Evolutionary conservation across 2,329 filamentous ascomycete species (phyloP), one percentile per base, ranked within the genome.

Genomic region (Xylariaceae sp.): DNA sequence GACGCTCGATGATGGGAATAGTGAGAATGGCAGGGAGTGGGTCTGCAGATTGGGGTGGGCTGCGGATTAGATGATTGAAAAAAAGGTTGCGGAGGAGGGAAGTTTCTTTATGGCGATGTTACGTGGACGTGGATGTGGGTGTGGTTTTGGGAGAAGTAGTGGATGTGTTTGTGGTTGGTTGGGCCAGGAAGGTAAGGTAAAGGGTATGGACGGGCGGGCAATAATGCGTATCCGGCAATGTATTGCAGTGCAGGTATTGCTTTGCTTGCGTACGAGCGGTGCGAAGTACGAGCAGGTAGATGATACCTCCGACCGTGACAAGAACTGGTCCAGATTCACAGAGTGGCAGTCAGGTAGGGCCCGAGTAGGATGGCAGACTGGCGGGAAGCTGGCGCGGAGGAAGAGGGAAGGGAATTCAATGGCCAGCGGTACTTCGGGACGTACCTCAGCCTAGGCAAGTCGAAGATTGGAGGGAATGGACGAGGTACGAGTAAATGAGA

Each of bases 171-270:
- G 30, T 42, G 55, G 47, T 59, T 56, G 49, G 53, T 54, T 58
- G 56, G 10, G 51, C 53, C 55, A 51, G 44, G 23, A 61, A 52
- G 56, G 51, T 55, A 42, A 61, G 17, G 59, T 52, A 59, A 48
- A 61, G 17, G 59, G 60, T 52, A 60, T 53, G 37, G 64, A 62
- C 59, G 53, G 60, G 57, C 55, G 56, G 61, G 58, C 6, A 23
- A 11, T 17, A 30, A n/a, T 51, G 18, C 34, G 11, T 30, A 35
- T 51, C 13, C 3, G 34, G 50, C 44, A 50, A 30, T 30, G 23
- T 30, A 30, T 30, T 30, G 23, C 23, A 30, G 23, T 30, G 23
- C 23, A 30, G 23, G 23, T 30, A 30, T 30, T 30, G 23, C 23
- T 30, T 30, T 30, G 23, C 23, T 30, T 30, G 23, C 23, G 23